Evolutionary conservation across 1,139 yeast genomes (phyloP).

Genomic region (Candida gigantensis): DNA sequence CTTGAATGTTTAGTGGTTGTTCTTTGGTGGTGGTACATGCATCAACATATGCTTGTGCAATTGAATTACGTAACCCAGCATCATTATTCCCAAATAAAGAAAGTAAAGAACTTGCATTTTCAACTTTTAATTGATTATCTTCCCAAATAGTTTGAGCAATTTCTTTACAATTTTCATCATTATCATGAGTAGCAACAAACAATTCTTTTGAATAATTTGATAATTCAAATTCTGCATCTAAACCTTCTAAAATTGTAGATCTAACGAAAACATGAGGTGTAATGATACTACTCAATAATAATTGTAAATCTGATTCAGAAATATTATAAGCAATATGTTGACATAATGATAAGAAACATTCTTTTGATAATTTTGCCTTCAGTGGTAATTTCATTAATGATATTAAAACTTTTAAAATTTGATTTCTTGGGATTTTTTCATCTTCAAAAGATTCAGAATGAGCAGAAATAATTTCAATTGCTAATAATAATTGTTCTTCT

Average conservation of each 20-base stretch:
- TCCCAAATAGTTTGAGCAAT: slow-evolving; percentile 84
- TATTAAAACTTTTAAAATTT: slow-evolving; percentile 61
- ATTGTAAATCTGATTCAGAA: slow-evolving; percentile 54
- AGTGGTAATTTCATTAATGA: slow-evolving; percentile 72
- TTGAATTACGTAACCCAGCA: slow-evolving; percentile 65
- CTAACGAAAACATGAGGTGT: slow-evolving; percentile 73
- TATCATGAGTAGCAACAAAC: slow-evolving; percentile 79
- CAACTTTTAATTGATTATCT: slow-evolving; percentile 61
- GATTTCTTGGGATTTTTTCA: slow-evolving; percentile 65
- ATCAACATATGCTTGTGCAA: slow-evolving; percentile 53
- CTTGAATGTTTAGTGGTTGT: slow-evolving; percentile 38
- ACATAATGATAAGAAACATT: slow-evolving; percentile 73
- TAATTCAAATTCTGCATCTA: slow-evolving; percentile 86
- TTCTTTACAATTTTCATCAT: slow-evolving; percentile 60
- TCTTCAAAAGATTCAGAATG: slow-evolving; percentile 78
- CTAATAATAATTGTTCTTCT: slow-evolving; percentile 81
- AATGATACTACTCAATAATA: slow-evolving; percentile 59
- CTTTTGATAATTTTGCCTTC: slow-evolving; percentile 79
- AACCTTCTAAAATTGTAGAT: slow-evolving; percentile 72
- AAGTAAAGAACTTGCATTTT: slow-evolving; percentile 47
- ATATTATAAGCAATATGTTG: slow-evolving; percentile 71
- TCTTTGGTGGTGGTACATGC: slow-evolving; percentile 18
- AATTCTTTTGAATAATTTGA: slow-evolving; percentile 64
- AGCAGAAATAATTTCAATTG: slow-evolving; percentile 72
- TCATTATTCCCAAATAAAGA: slow-evolving; percentile 54